Evolutionary conservation across 768 basidiomycete species (phyloP).

Genomic region (Hydnomerulius pinastri): DNA sequence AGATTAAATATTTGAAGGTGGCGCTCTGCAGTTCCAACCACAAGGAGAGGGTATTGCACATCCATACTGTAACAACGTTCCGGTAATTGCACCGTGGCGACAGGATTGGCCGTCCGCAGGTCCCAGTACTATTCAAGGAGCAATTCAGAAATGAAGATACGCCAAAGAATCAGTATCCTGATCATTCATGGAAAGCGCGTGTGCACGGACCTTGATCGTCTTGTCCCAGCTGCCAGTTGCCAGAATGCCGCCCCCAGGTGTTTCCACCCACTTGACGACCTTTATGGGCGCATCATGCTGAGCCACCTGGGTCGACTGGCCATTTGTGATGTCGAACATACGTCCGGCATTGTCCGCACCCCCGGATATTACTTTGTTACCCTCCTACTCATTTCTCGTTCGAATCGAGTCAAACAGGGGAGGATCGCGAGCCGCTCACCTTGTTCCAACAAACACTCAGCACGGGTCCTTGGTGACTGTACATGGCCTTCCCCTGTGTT

Average conservation of each 20-base stretch:
- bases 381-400: slow-evolving; percentile 56
- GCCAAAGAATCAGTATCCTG: not conserved
- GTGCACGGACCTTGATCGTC: slow-evolving; percentile 74
- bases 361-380: slow-evolving; percentile 87
- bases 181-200: not conserved
- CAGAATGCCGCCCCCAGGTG: slow-evolving; percentile 71
- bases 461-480: slow-evolving; percentile 87
- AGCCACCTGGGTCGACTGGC: slow-evolving; percentile 79
- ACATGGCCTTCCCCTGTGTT: slow-evolving; percentile 88
- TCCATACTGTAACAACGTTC: slow-evolving; percentile 92
- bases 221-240: slow-evolving; percentile 99
- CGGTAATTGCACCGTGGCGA: slow-evolving; percentile 79
- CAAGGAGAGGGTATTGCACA: slow-evolving; percentile 78
- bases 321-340: slow-evolving; percentile 87
- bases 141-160: not conserved
- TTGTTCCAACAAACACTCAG: slow-evolving; percentile 90
- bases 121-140: slow-evolving; percentile 81
- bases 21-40: slow-evolving; percentile 91
- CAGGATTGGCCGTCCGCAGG: slow-evolving; percentile 70
- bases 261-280: slow-evolving; percentile 79
- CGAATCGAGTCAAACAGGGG: not conserved
- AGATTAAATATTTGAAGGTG: slow-evolving; percentile 91
- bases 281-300: slow-evolving; percentile 90
- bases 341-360: slow-evolving; percentile 96
- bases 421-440: slow-evolving; percentile 38